Conservation (phyloP, 768 basidiomycete genomes). For the Roridomyces roridus region DNA sequence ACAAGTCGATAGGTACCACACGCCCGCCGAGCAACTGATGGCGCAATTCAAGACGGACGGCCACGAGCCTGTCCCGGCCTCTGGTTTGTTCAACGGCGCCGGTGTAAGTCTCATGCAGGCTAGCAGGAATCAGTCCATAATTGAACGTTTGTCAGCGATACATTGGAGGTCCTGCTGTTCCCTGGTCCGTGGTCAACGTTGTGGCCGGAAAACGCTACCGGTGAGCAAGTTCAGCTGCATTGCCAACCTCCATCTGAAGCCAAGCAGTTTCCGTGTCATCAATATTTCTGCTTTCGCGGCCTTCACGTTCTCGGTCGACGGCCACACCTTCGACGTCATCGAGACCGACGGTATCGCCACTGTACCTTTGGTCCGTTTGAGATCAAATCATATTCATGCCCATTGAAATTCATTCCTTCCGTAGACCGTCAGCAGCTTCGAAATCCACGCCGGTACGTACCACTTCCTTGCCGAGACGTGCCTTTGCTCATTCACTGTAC, state of each 20-base stretch:
- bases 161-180: slow-evolving; percentile 38
- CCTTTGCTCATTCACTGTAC: slow-evolving; percentile 21
- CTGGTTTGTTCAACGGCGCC: slow-evolving; percentile 14
- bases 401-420: too few relatives aligned
- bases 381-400: too few relatives aligned
- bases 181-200: slow-evolving; percentile 44
- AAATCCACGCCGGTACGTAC: slow-evolving; percentile 36
- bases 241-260: slow-evolving; percentile 35
- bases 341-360: slow-evolving; percentile 40
- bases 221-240: background rate
- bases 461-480: slow-evolving; percentile 27
- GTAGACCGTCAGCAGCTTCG: slow-evolving; percentile 34
- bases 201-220: slow-evolving; percentile 32
- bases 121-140: slow-evolving; percentile 33
- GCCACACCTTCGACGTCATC: slow-evolving; percentile 37
- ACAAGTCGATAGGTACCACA: slow-evolving; percentile 12
- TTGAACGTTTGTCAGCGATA: slow-evolving; percentile 44
- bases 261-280: slow-evolving; percentile 45
- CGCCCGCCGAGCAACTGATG: slow-evolving; percentile 3
- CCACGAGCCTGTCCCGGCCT: slow-evolving; percentile 25
- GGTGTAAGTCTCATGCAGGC: background rate
- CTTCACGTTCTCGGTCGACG: slow-evolving; percentile 32
- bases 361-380: slow-evolving; percentile 27
- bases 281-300: slow-evolving; percentile 40
- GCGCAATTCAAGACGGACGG: slow-evolving; percentile 31